Conservation (phyloP, 2,329 filamentous ascomycete species). For the Arachnomyces sp. region DNA sequence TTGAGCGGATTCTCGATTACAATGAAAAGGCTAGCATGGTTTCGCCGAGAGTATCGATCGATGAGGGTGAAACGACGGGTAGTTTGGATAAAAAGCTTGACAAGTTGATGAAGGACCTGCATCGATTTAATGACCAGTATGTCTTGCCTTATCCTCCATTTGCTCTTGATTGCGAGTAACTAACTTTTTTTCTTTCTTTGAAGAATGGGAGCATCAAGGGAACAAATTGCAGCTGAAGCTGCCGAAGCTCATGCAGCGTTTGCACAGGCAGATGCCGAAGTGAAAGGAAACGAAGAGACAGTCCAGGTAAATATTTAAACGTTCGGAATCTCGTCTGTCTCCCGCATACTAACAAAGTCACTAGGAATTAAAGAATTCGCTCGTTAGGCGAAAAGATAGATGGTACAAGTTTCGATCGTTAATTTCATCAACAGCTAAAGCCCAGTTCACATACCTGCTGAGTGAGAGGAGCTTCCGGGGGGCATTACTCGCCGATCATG, state of each 20-base stretch:
- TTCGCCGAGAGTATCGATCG: constrained; percentile 54
- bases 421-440: constrained; percentile 78
- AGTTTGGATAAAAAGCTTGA: constrained; percentile 43
- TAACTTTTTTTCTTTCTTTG: constrained; percentile 22
- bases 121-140: constrained; percentile 46
- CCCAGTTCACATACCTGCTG: constrained; percentile 80
- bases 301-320: constrained; percentile 30
- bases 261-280: constrained; percentile 29
- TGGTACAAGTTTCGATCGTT: constrained; percentile 76
- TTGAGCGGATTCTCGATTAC: constrained; percentile 46
- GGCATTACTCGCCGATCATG: constrained; percentile 69
- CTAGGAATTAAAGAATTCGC: constrained; percentile 50
- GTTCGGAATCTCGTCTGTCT: not conserved
- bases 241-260: constrained; percentile 29
- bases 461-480: constrained; percentile 86
- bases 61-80: constrained; percentile 55
- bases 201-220: constrained; percentile 55
- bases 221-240: constrained; percentile 52
- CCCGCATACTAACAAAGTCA: constrained; percentile 14
- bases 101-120: constrained; percentile 52
- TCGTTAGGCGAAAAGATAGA: constrained; percentile 61
- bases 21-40: constrained; percentile 48
- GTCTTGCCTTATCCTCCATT: constrained; percentile 10
- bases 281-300: constrained; percentile 30
- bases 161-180: constrained; percentile 4